phyloP scores from a whole-genome alignment of 805 yeast genomes.

The Zygoascus bituminiphila region DNA sequence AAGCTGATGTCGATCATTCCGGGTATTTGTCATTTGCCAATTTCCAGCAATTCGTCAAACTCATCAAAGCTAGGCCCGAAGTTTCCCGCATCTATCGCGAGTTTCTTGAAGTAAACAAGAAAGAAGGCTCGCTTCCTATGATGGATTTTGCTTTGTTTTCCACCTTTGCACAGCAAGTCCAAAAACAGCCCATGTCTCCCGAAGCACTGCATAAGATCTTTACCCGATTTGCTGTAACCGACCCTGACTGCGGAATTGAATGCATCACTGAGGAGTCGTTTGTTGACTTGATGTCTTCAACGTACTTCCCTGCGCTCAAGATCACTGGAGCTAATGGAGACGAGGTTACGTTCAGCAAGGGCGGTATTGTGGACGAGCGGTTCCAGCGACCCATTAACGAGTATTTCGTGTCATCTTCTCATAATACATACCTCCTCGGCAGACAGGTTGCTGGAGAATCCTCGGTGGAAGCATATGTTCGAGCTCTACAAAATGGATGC shows the following conservation, averaged over 20 bases:
- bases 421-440: conserved; percentile 85
- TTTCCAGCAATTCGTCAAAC: conserved; percentile 65
- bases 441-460: conserved; percentile 82
- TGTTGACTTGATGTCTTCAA: conserved; percentile 33
- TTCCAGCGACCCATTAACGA: conserved; percentile 61
- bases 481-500: conserved; percentile 85
- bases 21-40: conserved; percentile 58
- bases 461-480: conserved; percentile 81
- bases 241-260: conserved; percentile 3
- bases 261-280: conserved; percentile 27
- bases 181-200: conserved; percentile 36
- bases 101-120: conserved; percentile 13
- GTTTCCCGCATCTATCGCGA: conserved; percentile 42
- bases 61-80: conserved; percentile 60
- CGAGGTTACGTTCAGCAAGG: not conserved
- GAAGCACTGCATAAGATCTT: conserved; percentile 32
- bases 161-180: conserved; percentile 41
- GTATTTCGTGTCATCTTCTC: conserved; percentile 87
- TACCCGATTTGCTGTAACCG: conserved; percentile 28
- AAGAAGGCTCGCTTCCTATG: not conserved
- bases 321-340: conserved; percentile 1
- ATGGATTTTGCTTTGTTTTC: conserved; percentile 27
- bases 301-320: conserved; percentile 18
- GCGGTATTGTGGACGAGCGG: not conserved
- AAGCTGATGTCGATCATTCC: conserved; percentile 42